Percentiles rank a stretch among this genome's conserved stretches.
Conservation (phyloP, 768 basidiomycete genomes). For the Collybiopsis confluens region DNA sequence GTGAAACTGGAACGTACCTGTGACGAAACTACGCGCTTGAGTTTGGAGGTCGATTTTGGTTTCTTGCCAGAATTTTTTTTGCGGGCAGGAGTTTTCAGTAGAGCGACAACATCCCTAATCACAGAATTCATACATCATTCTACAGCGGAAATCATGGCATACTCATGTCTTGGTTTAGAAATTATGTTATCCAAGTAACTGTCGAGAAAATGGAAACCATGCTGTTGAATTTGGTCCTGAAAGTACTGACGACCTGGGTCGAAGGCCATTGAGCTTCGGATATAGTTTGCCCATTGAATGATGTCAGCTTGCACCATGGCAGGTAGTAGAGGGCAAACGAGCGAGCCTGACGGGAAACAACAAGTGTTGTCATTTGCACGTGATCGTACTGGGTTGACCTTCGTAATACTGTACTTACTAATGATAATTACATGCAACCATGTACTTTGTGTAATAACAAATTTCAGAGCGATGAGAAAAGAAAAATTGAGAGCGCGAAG, state of each 20-base stretch:
- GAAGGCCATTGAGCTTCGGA: slow-evolving; percentile 64
- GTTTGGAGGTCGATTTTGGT: slow-evolving; percentile 45
- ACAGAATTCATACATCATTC: neutral
- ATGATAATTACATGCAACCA: no score
- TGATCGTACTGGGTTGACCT: no score
- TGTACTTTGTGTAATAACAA: no score
- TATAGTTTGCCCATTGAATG: slow-evolving; percentile 61
- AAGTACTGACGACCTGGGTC: slow-evolving; percentile 71
- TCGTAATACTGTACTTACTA: no score
- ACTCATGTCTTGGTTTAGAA: slow-evolving; percentile 66
- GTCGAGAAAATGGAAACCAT: slow-evolving; percentile 77
- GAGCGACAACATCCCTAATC: slow-evolving; percentile 64
- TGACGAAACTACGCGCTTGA: slow-evolving; percentile 37
- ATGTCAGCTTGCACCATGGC: slow-evolving; percentile 50
- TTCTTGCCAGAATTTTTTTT: slow-evolving; percentile 55
- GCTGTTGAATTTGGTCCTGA: slow-evolving; percentile 67
- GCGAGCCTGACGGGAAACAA: neutral
- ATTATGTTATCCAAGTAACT: slow-evolving; percentile 75
- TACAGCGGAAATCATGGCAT: slow-evolving; percentile 14
- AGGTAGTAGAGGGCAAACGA: neutral
- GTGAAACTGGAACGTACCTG: slow-evolving; percentile 34
- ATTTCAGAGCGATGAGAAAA: neutral
- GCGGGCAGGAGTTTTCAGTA: slow-evolving; percentile 81
- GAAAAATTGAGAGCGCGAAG: neutral
- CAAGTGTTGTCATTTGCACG: no score